Base-by-base conservation (phyloP, 2,329 filamentous ascomycete genomes). In the Verticillium klebahnii region DNA sequence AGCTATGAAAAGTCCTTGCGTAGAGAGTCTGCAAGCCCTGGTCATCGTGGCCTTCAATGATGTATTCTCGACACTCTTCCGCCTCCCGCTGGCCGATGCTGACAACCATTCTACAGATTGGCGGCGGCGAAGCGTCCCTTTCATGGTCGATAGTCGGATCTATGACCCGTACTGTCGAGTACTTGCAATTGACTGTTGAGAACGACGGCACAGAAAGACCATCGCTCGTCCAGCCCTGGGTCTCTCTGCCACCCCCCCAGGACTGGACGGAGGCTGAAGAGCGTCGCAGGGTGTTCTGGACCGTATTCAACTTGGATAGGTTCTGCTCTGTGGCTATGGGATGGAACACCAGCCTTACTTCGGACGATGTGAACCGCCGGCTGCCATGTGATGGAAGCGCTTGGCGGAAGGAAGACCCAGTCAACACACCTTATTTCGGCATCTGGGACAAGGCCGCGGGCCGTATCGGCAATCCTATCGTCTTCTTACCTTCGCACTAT, bases 371-470 rank as follows among this genome's bases (percentile, higher is more conserved):
- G 36, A 69, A 70, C 19, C 69, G 73, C 5, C 69, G 74, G n/a
- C 67, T 77, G 1, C 75, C 75, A 4, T 40, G 74, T 36, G 74
- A 77, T 59, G 75, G 75, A 1, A 68, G 65, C 2, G 61, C 72
- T 19, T 77, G 75, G 75, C 65, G 69, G 29, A 69, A 69, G 15
- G 70, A 69, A 34, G 68, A 75, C 52, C 64, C 71, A 7, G 70
- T 75, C 5, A 63, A 63, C 14, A 75, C 77, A 0, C 75, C 76
- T 0, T 78, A 72, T 59, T 76, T 78, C 25, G 74, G 75, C 14
- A 77, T 78, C 34, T 76, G 73, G 70, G 75, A 79, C 59, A 70
- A 71, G 31, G 71, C 73, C 1, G 69, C 69, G 0, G 73, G 67
- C 0, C 69, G 67, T 4, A 72, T 75, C 8, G 74, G 73, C 3